Conservation (phyloP, 306 rosid genomes). For the Hippophae gyantsensis region DNA sequence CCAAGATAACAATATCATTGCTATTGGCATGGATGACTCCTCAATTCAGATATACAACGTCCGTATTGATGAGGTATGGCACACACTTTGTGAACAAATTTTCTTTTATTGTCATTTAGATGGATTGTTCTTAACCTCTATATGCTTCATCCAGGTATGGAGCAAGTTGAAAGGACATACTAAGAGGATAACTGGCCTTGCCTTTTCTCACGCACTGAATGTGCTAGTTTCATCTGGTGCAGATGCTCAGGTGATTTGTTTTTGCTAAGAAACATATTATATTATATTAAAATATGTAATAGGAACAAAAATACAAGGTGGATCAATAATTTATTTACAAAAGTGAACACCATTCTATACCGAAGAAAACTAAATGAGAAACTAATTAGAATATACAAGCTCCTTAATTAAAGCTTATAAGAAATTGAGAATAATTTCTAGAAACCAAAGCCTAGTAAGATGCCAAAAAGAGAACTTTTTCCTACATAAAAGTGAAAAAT, state of each 20-base stretch:
- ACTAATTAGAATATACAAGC: too few relatives aligned
- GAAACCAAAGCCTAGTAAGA: too few relatives aligned
- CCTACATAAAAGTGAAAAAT: too few relatives aligned
- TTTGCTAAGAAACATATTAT: background rate
- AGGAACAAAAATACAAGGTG: too few relatives aligned
- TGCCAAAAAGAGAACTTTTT: too few relatives aligned
- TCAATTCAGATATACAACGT: slow-evolving; percentile 92
- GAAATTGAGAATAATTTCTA: too few relatives aligned
- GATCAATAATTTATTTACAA: too few relatives aligned
- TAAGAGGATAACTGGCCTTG: slow-evolving; percentile 90
- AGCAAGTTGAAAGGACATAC: slow-evolving; percentile 97
- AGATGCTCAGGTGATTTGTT: slow-evolving; percentile 73
- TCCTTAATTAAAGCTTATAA: too few relatives aligned
- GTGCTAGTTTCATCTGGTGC: slow-evolving; percentile 94
- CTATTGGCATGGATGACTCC: slow-evolving; percentile 97
- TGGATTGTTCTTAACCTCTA: slow-evolving; percentile 9
- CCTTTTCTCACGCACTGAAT: slow-evolving; percentile 73
- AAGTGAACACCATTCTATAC: too few relatives aligned
- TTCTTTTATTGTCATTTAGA: slow-evolving; percentile 15
- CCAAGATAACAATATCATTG: slow-evolving; percentile 90
- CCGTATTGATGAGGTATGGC: slow-evolving; percentile 84
- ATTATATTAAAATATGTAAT: background rate
- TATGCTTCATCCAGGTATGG: slow-evolving; percentile 57
- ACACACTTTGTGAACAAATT: slow-evolving; percentile 8
- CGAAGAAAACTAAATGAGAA: too few relatives aligned